phyloP scores from a whole-genome alignment of 352 stramenopile genomes.

The Pythium monospermum region DNA sequence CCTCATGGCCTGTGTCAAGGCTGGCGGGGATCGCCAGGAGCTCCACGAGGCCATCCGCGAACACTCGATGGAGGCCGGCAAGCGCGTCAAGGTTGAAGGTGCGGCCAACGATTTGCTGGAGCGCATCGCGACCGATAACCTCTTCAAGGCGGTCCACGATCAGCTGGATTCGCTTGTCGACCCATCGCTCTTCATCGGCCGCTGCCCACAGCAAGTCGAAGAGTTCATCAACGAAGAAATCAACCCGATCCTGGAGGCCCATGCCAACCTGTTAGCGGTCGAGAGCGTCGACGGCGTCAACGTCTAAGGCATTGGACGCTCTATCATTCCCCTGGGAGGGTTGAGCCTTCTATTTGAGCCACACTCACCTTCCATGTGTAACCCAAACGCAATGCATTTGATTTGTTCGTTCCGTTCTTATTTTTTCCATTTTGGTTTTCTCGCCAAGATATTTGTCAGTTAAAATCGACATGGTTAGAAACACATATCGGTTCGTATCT shows the following conservation, averaged over 20 bases:
- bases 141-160: slow-evolving; percentile 94
- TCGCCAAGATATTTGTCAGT: too few species aligned
- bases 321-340: not conserved
- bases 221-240: slow-evolving; percentile 96
- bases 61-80: slow-evolving; percentile 97
- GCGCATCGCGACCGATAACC: slow-evolving; percentile 91
- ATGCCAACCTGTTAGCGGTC: slow-evolving; percentile 88
- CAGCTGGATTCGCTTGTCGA: slow-evolving; percentile 95
- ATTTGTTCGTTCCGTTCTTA: not conserved
- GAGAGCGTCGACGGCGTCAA: slow-evolving; percentile 95
- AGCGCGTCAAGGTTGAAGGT: slow-evolving; percentile 97
- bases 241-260: slow-evolving; percentile 88
- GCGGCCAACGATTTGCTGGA: slow-evolving; percentile 97
- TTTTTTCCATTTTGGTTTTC: too few species aligned
- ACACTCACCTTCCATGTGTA: not conserved
- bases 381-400: slow-evolving; percentile 2
- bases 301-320: slow-evolving; percentile 67
- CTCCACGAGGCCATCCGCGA: slow-evolving; percentile 98
- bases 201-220: slow-evolving; percentile 92
- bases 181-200: slow-evolving; percentile 96
- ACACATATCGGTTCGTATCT: slow-evolving; percentile 10
- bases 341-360: not conserved
- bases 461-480: not conserved
- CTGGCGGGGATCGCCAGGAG: slow-evolving; percentile 92
- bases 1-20: slow-evolving; percentile 98